phyloP scores from a whole-genome alignment of 176 grass and related monocot species.

The Puya raimondii region DNA sequence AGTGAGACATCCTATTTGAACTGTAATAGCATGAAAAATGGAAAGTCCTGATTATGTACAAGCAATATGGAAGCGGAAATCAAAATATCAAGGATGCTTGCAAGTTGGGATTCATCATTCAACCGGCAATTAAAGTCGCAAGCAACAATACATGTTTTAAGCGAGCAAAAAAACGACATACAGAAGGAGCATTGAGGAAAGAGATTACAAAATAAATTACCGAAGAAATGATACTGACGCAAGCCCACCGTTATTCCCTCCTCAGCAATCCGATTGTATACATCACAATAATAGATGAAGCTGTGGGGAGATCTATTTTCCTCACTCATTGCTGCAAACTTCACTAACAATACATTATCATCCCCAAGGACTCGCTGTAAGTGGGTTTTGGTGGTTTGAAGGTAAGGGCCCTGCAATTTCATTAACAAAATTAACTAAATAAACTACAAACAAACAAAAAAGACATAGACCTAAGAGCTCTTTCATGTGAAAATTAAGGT shows the following conservation, averaged over 20 bases:
- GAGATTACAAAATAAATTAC: too few relatives aligned
- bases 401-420: slow-evolving; percentile 51
- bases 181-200: not conserved
- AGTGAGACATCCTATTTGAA: not conserved
- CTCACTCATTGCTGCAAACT: slow-evolving; percentile 35
- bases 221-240: slow-evolving; percentile 39
- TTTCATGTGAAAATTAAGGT: not conserved
- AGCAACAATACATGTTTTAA: not conserved
- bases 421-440: slow-evolving; percentile 15
- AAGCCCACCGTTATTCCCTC: slow-evolving; percentile 54
- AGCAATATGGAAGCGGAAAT: not conserved
- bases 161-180: slow-evolving; percentile 20
- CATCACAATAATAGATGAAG: slow-evolving; percentile 2
- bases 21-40: not conserved
- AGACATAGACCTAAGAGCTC: not conserved
- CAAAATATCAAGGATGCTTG: not conserved
- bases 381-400: slow-evolving; percentile 52
- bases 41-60: not conserved
- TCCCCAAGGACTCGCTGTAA: slow-evolving; percentile 64
- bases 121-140: not conserved
- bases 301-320: not conserved
- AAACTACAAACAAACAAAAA: not conserved
- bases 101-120: not conserved
- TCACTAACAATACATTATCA: slow-evolving; percentile 71
- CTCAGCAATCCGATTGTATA: slow-evolving; percentile 36